Base-by-base conservation (phyloP, 345 rosid species). In the Arabidopsis arenosa region DNA sequence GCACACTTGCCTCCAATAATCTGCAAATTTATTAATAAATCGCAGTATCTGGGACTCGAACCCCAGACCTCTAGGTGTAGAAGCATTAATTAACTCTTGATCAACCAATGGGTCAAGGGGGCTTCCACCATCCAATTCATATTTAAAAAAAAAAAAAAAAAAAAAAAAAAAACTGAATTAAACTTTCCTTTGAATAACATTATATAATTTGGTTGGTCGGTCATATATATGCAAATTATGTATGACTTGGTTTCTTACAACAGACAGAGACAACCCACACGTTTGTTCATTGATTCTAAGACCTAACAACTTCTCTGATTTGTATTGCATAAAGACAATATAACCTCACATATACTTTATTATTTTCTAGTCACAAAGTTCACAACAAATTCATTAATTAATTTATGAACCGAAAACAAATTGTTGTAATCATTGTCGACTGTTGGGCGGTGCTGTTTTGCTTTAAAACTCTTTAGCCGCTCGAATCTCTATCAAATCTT, bases 231-330 rank as follows among this genome's bases (percentile, higher is more conserved):
- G 17, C 48, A 35, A 41, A 11, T 41, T 41, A 62, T 36, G 39
- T 9, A 75, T 75, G 49, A 28, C 44, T 43, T 74, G 21, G 9
- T n/a, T 39, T 60, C 14, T 11, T 62, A 63, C 63, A 70, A 63
- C 44, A 70, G 80, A 70, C 58, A 43, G 35, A 54, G 63, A 75
- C 79, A 68, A 61, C 56, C 68, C 79, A 68, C 74, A 75, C 79
- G 74, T 26, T 61, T 60, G 79, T 61, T 52, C 63, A 68, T 49
- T 23, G 30, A 75, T 58, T 60, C 30, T 13, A 51, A 68, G 63
- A 41, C 68, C 68, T 58, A 41, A 49, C 53, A 57, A 51, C 74
- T 60, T 58, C 40, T n/a, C 51, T 64, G 3, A 47, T 67, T 66
- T 58, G 43, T 64, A 44, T 52, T 74, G 28, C 62, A 61, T 40